Evolutionary conservation across 2,329 filamentous ascomycete species (phyloP), one percentile per base, ranked within the genome.

Genomic region (Arachnopeziza araneosa): DNA sequence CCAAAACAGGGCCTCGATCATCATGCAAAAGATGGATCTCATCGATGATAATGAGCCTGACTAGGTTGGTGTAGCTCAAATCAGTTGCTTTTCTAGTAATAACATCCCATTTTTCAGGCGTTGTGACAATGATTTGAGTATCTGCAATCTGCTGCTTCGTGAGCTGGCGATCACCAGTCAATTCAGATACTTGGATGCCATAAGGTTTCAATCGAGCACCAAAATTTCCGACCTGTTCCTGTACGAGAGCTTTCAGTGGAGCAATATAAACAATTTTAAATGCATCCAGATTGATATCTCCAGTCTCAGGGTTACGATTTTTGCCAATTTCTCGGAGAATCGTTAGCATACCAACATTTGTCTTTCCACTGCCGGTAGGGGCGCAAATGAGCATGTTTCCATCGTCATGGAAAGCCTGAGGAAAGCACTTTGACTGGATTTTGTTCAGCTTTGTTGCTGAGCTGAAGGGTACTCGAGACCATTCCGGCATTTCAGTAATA

Each of bases 191-290:
- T 61, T 85, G 88, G 72, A 99, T 92, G 49, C 95, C 95, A 66
- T 93, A 98, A 0, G 91, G 85, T 72, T 93, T 91, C 10, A 99
- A 80, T 60, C 96, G 85, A 72, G 91, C 91, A 66, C 95, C 93
- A 74, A 99, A 96, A 75, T 98, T 99, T 58, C 95, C 95, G 57
- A 99, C 95, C 76, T 99, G 95, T 73, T 99, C 95, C 74, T 97
- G 93, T 2, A 99, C 95, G 65, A 99, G 77, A 53, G 95, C 95
- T 74, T 99, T 99, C 60, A 99, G 75, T 0, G 95, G 95, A 30
- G 95, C 95, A 70, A 99, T 97, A 73, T 96, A 99, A 50, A 99
- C 89, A 68, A 99, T 97, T 78, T 99, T 99, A 80, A 99, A 99
- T 51, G 93, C 87, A 70, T 99, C 95, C 9, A 99, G 79, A 74